Evolutionary conservation across 1,139 yeast genomes (phyloP).

Genomic region (Zygotorulaspora mrakii): DNA sequence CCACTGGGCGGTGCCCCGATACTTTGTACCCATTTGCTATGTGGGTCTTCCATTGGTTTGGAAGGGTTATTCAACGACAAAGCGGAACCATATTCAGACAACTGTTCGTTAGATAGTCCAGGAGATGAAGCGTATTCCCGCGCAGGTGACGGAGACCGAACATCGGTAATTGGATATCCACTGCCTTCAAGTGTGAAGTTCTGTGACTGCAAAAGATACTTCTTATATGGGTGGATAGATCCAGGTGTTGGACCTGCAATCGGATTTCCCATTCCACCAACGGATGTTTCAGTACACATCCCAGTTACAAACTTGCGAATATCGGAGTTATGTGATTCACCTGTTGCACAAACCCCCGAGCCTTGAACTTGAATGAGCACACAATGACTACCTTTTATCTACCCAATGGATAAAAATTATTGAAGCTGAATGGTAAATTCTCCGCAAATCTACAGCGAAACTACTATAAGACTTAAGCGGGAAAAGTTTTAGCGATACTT

Average conservation of each 20-base stretch:
- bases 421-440: too few species aligned
- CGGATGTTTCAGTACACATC: constrained; percentile 2
- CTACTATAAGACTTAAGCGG: too few species aligned
- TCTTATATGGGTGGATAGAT: constrained; percentile 24
- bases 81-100: constrained; percentile 9
- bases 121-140: constrained; percentile 5
- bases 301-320: too few species aligned
- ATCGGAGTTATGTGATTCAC: too few species aligned
- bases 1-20: constrained; percentile 10
- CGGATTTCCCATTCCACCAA: constrained; percentile 1
- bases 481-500: background rate
- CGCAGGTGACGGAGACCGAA: background rate
- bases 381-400: too few species aligned
- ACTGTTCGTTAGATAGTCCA: constrained; percentile 6
- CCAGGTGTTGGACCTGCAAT: constrained; percentile 1
- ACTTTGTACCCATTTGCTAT: constrained; percentile 11
- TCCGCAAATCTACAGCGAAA: too few species aligned
- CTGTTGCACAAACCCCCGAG: too few species aligned
- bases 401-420: too few species aligned
- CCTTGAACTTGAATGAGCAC: too few species aligned
- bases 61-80: constrained; percentile 12
- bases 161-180: constrained; percentile 3
- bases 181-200: constrained; percentile 7
- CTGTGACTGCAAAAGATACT: constrained; percentile 17
- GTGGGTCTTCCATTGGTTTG: constrained; percentile 4